Evolutionary conservation across 2,329 filamentous ascomycete species (phyloP).

Genomic region (Chrysoporthe puriensis): DNA sequence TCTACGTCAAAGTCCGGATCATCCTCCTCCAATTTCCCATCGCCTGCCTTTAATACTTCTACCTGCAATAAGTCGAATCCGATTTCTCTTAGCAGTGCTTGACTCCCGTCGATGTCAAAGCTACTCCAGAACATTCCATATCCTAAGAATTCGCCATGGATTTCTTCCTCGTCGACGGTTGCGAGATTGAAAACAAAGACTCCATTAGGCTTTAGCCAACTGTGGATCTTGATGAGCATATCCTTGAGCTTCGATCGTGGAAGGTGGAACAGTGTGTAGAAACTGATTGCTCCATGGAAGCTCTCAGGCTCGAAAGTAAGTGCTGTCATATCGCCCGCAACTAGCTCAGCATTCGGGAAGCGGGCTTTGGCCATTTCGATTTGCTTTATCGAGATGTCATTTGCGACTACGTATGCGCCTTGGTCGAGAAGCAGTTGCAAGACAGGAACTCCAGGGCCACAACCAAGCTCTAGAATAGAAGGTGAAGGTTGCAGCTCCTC

Average conservation of each 20-base stretch:
- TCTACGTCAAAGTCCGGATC: slow-evolving; percentile 1
- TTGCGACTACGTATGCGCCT: neutral
- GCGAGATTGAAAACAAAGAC: slow-evolving; percentile 3
- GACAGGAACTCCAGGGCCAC: slow-evolving; percentile 2
- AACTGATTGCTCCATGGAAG: slow-evolving; percentile 2
- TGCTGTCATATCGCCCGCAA: slow-evolving; percentile 1
- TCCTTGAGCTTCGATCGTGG: slow-evolving; percentile 3
- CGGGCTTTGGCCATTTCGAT: slow-evolving; percentile 1
- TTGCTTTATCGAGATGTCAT: slow-evolving; percentile 2
- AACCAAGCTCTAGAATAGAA: slow-evolving; percentile 3
- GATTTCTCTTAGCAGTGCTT: slow-evolving; percentile 2
- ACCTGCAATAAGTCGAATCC: slow-evolving; percentile 5
- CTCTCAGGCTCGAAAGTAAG: slow-evolving; percentile 4
- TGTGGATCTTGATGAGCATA: neutral
- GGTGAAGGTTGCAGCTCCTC: slow-evolving; percentile 3
- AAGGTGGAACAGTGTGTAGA: slow-evolving; percentile 4
- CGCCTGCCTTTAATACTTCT: neutral
- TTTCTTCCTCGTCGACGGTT: slow-evolving; percentile 2
- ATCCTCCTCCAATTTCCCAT: slow-evolving; percentile 2
- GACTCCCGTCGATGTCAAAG: neutral
- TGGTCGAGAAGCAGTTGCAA: neutral
- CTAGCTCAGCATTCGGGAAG: neutral
- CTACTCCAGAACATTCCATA: slow-evolving; percentile 8
- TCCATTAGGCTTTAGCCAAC: neutral
- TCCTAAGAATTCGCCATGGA: slow-evolving; percentile 6